Base-by-base conservation (phyloP, 2,329 filamentous ascomycete species). In the Trichophyton simii region DNA sequence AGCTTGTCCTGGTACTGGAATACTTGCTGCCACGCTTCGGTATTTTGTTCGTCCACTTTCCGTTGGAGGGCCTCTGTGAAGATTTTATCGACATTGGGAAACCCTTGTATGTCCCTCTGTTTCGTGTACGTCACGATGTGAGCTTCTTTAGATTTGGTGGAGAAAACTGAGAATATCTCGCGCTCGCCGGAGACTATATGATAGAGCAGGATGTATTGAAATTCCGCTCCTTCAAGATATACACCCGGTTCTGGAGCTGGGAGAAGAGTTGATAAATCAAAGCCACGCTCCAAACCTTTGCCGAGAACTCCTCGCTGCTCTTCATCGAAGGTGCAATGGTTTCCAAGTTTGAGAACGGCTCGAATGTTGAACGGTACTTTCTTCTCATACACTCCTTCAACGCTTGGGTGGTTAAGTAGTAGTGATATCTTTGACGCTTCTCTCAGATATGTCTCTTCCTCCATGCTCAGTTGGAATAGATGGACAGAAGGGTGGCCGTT, bases 321-420 rank as follows among this genome's bases (percentile, higher is more conserved):
- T 68, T 96, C 88, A 68, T 99, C 94, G 66, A 99, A 95, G 1
- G 90, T 95, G 72, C 94, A 99, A 34, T 88, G 79, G 68, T 89
- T 96, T 48, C 94, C 95, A 0, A 99, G 79, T 67, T 94, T 88
- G 8, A 99, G 82, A 36, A 99, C 83, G 3, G 92, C 94, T 46
- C 92, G 84, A 57, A 95, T 83, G 65, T 89, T 89, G 4, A 97
- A 79, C 0, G 95, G 91, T 1, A 99, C 81, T 66, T 96, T 88
- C 69, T 87, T 92, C 76, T 99, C 95, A 70, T 99, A 99, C 13
- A 99, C 91, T 34, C 95, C 95, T 74, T 99, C 94, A 1, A 99
- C 89, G 72, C 91, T 96, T 0, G 91, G 84, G 70, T 99, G 91
- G 65, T 92, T 91, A 77, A 96, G 92, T 1, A 97, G 78, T 31